Evolutionary conservation across 169 alveolate genomes (phyloP).

Genomic region (Besnoitia besnoiti): DNA sequence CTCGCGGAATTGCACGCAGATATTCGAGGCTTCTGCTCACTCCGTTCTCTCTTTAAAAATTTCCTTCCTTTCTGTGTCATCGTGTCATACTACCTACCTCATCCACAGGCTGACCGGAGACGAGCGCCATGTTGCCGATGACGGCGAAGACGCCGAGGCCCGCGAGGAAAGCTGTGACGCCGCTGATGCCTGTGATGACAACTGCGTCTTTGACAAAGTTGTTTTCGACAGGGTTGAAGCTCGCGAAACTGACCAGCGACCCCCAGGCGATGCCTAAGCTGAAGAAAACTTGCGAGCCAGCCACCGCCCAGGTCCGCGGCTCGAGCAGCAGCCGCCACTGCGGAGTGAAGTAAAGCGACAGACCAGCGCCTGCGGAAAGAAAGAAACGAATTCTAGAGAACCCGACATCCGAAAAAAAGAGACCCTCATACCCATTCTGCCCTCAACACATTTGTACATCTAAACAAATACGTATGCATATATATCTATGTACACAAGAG

Average conservation of each 20-base stretch:
- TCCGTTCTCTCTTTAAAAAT: too few relatives aligned
- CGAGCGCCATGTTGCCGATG: background rate
- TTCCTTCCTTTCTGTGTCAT: too few relatives aligned
- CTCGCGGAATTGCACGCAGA: too few relatives aligned
- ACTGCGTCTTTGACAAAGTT: background rate
- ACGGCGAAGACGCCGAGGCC: conserved; percentile 28
- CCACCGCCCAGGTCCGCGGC: conserved; percentile 23
- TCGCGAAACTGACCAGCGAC: background rate
- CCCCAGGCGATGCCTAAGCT: conserved; percentile 24
- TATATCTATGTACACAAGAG: background rate
- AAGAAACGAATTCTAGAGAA: too few relatives aligned
- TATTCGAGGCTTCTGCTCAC: too few relatives aligned
- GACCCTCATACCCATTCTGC: background rate
- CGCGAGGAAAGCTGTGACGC: background rate
- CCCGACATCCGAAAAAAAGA: too few relatives aligned
- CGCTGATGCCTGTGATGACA: conserved; percentile 5
- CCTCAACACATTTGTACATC: too few relatives aligned
- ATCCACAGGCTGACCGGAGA: background rate
- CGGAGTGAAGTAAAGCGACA: background rate
- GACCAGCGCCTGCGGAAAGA: background rate
- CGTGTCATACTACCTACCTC: too few relatives aligned
- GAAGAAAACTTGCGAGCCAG: conserved; percentile 22
- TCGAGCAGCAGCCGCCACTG: conserved; percentile 25
- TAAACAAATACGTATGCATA: too few relatives aligned
- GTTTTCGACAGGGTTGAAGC: conserved; percentile 12